Evolutionary conservation across 306 rosid genomes (phyloP), one percentile per base, ranked within the genome.

Genomic region (Amphicarpaea edgeworthii): DNA sequence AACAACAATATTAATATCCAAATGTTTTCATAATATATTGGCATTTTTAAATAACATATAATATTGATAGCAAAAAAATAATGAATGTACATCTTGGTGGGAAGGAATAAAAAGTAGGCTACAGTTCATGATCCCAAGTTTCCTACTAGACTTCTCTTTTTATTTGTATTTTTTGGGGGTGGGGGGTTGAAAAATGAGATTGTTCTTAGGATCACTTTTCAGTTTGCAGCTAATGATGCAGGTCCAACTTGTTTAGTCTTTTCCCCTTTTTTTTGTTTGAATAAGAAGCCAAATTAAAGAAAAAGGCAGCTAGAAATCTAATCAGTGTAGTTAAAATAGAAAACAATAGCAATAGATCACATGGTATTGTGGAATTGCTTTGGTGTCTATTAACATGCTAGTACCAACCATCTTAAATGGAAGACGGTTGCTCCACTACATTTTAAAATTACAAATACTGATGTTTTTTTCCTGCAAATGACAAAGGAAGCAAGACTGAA

Each of bases 271-370:
- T 68, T 80, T 47, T 40, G 21, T 59, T 68, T 38, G 20, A 55
- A 19, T 23, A 14, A 4, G 4, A 73, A 16, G 45, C 38, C 57
- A 43, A 40, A 40, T 38, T 20, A 30, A 57, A 28, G 58, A 72
- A 37, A 11, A 47, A 45, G 1, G 47, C 15, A 30, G 51, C 54
- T 40, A 54, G 20, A n/a, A 77, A 70, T 76, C 46, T 32, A 45
- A 66, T 32, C 21, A 67, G 59, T 8, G 65, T 53, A 73, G 47
- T 46, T 46, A 65, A 42, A 42, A 51, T 23, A 45, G 37, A 8
- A 81, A 70, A 40, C 3, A 60, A 69, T n/a, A 71, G 72, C 30
- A 63, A 70, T 54, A 51, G 45, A 70, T 46, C 10, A 9, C 23
- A 38, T 20, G 69, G 41, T 6, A 26, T 24, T 40, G 53, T 15